Evolutionary conservation across 805 yeast genomes (phyloP).

Genomic region (Saccharomyces eubayanus): DNA sequence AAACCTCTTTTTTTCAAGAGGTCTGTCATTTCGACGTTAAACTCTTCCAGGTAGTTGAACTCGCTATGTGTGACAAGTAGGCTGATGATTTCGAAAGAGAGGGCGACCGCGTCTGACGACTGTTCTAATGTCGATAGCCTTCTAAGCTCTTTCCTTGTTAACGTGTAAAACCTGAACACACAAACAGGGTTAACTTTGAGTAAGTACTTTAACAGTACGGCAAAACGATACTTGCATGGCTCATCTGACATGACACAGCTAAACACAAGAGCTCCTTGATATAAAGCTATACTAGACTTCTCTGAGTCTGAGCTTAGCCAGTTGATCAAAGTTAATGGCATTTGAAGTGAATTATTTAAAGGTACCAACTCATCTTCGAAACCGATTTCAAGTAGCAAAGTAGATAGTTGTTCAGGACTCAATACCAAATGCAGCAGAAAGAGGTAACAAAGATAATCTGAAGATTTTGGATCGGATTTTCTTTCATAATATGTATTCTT

Average conservation of each 20-base stretch:
- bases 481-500: slow-evolving; percentile 35
- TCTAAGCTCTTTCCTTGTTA: slow-evolving; percentile 24
- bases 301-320: slow-evolving; percentile 24
- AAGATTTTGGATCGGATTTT: slow-evolving; percentile 5
- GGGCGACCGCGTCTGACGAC: slow-evolving; percentile 20
- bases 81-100: slow-evolving; percentile 25
- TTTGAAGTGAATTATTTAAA: slow-evolving; percentile 27
- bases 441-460: slow-evolving; percentile 16
- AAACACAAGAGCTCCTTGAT: slow-evolving; percentile 26
- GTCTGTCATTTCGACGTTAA: slow-evolving; percentile 9
- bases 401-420: slow-evolving; percentile 31
- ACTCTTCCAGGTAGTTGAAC: slow-evolving; percentile 16
- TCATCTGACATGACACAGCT: slow-evolving; percentile 27
- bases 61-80: slow-evolving; percentile 22
- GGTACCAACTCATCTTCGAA: slow-evolving; percentile 25
- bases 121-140: slow-evolving; percentile 21
- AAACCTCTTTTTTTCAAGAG: slow-evolving; percentile 17
- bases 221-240: slow-evolving; percentile 24
- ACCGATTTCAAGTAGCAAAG: slow-evolving; percentile 29
- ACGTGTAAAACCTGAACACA: slow-evolving; percentile 26
- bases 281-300: slow-evolving; percentile 21
- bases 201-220: slow-evolving; percentile 22
- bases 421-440: slow-evolving; percentile 31
- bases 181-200: slow-evolving; percentile 22
- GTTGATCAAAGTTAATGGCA: slow-evolving; percentile 31